phyloP scores from a whole-genome alignment of 805 yeast species.

The Zygosaccharomyces gambellarensis region DNA sequence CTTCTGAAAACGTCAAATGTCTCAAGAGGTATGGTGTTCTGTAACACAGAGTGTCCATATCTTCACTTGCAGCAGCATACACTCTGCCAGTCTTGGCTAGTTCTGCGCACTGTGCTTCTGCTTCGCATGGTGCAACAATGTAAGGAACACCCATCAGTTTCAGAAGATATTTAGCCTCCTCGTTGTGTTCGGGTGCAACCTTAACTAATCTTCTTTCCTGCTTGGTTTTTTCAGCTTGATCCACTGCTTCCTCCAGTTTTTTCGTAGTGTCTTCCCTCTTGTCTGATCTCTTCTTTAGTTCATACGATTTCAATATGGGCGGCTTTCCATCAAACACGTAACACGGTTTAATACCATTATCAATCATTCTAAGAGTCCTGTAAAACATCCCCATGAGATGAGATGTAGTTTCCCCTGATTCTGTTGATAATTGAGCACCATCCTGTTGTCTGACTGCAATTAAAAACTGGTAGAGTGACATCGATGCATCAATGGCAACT shows the following conservation, averaged over 20 bases:
- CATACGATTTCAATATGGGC: slow-evolving; percentile 89
- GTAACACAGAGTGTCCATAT: slow-evolving; percentile 97
- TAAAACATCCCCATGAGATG: slow-evolving; percentile 97
- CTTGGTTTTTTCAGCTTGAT: slow-evolving; percentile 66
- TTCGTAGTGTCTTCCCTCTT: slow-evolving; percentile 80
- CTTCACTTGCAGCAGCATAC: slow-evolving; percentile 96
- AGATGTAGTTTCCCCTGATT: slow-evolving; percentile 86
- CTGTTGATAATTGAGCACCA: slow-evolving; percentile 87
- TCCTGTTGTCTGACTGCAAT: slow-evolving; percentile 96
- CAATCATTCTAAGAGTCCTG: slow-evolving; percentile 84
- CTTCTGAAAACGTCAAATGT: slow-evolving; percentile 90
- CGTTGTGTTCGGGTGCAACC: slow-evolving; percentile 87
- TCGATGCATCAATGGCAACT: slow-evolving; percentile 95
- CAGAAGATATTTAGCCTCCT: slow-evolving; percentile 80
- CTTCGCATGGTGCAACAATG: slow-evolving; percentile 94
- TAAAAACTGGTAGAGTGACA: slow-evolving; percentile 92
- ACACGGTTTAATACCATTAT: slow-evolving; percentile 91
- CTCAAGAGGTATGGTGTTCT: slow-evolving; percentile 78
- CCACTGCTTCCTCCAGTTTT: slow-evolving; percentile 68
- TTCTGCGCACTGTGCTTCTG: slow-evolving; percentile 97
- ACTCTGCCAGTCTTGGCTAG: slow-evolving; percentile 86
- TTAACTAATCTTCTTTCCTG: slow-evolving; percentile 80
- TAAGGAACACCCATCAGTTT: slow-evolving; percentile 92
- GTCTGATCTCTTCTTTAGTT: slow-evolving; percentile 76
- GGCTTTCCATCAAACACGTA: slow-evolving; percentile 98